Base-by-base conservation (phyloP, 2,329 filamentous ascomycete genomes). In the Aureobasidium sp. region DNA sequence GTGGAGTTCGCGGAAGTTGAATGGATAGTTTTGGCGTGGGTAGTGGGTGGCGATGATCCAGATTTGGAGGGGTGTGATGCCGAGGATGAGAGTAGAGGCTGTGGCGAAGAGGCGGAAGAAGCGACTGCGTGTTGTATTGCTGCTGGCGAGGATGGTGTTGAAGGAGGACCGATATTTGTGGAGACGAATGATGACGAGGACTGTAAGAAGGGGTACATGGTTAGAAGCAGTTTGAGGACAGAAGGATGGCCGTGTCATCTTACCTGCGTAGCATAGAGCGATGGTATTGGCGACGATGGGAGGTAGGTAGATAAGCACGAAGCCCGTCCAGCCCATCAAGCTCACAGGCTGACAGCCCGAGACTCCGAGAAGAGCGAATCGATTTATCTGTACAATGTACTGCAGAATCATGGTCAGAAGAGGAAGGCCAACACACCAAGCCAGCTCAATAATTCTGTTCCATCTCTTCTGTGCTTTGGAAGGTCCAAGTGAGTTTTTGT, bases 41-140 rank as follows among this genome's bases (percentile, higher is more conserved):
- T 81, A 66, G 71, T 87, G 84, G 38, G 71, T 66, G 65, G 78
- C 80, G 67, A 90, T 77, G 60, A 87, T 78, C 70, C 82, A 90
- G 36, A 81, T 66, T 50, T 85, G 81, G 20, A 86, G 72, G 0
- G 89, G 89, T 1, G 90, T 75, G 68, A 87, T 85, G 45, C 84
- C 71, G 45, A 85, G 18, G 36, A 87, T 75, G 66, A 86, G 75
- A 29, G 82, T 71, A 10, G 86, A 60, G 38, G 89, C 82, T 73
- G 92, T 83, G 53, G 87, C 71, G 69, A 89, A 88, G 51, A 89
- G 84, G 45, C 90, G 85, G 62, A 90, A 69, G 79, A 92, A 92
- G 66, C 88, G 84, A 1, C 87, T 86, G 60, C 86, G 86, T 63
- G 78, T 90, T 43, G 86, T 82, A 58, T 84, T 84, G 64, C 82